These are phyloP conservation scores for Fusarium vanettenii DNA, from an alignment of 2,329 filamentous ascomycete species.

Conservation along the genomic window DNA sequence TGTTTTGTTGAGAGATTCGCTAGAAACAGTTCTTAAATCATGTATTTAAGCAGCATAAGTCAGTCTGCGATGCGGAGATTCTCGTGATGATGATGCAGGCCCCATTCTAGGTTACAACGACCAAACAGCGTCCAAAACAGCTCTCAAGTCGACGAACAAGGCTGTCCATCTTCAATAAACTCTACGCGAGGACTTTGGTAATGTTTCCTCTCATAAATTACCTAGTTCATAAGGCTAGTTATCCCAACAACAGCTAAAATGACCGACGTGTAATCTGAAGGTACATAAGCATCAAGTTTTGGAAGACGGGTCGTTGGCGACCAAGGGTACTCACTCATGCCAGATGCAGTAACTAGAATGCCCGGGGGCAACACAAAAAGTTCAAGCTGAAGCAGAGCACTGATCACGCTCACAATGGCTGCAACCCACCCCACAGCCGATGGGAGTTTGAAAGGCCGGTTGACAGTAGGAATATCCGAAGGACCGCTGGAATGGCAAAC, in stretches of 20 bases:
- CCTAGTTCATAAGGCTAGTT: not conserved
- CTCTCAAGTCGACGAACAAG: not conserved
- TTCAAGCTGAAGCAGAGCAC: constrained; percentile 5
- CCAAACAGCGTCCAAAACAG: not conserved
- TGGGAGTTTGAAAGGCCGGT: constrained; percentile 1
- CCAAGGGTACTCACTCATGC: constrained; percentile 13
- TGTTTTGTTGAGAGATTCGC: not conserved
- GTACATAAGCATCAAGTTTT: too few relatives aligned
- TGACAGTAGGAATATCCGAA: constrained; percentile 8
- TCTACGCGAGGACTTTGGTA: not conserved
- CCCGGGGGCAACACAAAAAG: constrained; percentile 17
- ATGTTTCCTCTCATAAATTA: not conserved
- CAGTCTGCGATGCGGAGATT: not conserved
- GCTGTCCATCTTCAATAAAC: not conserved
- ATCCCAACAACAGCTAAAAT: too few relatives aligned
- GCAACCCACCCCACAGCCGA: constrained; percentile 16
- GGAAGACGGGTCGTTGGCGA: too few relatives aligned
- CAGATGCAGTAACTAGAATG: constrained; percentile 11
- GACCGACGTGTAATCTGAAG: too few relatives aligned
- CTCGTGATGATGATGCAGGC: not conserved
- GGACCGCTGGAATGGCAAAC: constrained; percentile 20
- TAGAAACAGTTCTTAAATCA: not conserved
- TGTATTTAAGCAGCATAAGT: not conserved
- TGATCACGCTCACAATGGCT: constrained; percentile 11
- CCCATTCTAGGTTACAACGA: not conserved